Evolutionary conservation across 495 filamentous ascomycete species (phyloP).

Genomic region (Chlorociboria aeruginascens): DNA sequence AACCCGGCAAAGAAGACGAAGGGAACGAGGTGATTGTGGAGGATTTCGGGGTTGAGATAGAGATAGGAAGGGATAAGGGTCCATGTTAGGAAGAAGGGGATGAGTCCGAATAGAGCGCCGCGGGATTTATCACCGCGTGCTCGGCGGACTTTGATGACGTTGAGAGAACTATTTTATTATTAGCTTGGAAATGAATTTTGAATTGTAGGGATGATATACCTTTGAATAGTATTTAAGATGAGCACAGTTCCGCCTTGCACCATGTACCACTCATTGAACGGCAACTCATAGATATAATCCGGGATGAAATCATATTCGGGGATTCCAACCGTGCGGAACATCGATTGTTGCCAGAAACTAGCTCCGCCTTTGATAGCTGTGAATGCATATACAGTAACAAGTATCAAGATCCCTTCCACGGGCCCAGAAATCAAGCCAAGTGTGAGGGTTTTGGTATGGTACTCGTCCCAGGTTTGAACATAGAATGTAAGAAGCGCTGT

Average conservation of each 20-base stretch:
- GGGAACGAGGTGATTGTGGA: constrained; percentile 70
- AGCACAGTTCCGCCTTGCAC: constrained; percentile 78
- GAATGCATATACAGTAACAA: constrained; percentile 71
- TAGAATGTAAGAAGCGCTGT: constrained; percentile 82
- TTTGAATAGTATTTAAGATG: constrained; percentile 58
- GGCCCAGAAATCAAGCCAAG: constrained; percentile 88
- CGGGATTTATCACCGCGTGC: constrained; percentile 56
- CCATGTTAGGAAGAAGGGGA: constrained; percentile 70
- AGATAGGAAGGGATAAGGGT: constrained; percentile 63
- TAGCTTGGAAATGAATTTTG: background rate
- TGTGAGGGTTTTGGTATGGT: constrained; percentile 91
- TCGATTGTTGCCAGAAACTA: constrained; percentile 81
- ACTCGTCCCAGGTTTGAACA: constrained; percentile 98
- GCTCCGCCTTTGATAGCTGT: constrained; percentile 78
- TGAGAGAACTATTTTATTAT: constrained; percentile 44
- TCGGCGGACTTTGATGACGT: constrained; percentile 71
- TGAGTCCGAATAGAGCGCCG: constrained; percentile 65
- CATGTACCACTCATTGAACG: constrained; percentile 87
- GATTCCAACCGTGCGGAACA: constrained; percentile 62
- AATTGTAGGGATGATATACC: constrained; percentile 7
- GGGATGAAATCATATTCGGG: constrained; percentile 54
- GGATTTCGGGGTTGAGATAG: constrained; percentile 69
- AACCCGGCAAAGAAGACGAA: constrained; percentile 80
- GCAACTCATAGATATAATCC: constrained; percentile 54
- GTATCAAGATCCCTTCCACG: constrained; percentile 83